Evolutionary conservation across 106 monocot species (phyloP).

Genomic region (Gastrodia elata): DNA sequence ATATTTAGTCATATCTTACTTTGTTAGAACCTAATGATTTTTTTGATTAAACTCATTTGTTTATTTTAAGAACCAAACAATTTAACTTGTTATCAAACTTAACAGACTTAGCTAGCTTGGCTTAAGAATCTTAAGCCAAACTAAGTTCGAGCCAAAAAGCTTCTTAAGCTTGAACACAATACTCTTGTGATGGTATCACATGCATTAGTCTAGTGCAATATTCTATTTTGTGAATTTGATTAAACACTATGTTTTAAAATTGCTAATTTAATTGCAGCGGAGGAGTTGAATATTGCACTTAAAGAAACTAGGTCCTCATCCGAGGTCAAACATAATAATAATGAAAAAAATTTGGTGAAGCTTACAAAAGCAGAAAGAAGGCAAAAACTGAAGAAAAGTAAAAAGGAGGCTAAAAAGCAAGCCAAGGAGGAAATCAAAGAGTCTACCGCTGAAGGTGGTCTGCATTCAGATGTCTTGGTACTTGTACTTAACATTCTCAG

Average conservation of each 20-base stretch:
- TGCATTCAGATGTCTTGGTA: slow-evolving; percentile 84
- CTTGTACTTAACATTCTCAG: not conserved
- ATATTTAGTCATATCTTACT: too few relatives aligned
- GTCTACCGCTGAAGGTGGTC: slow-evolving; percentile 23
- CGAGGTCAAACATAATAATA: slow-evolving; percentile 18
- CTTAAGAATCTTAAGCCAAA: too few relatives aligned
- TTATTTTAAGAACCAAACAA: too few relatives aligned
- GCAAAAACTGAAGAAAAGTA: slow-evolving; percentile 65
- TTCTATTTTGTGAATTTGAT: not conserved
- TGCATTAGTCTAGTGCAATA: not conserved
- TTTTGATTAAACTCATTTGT: too few relatives aligned
- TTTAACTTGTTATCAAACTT: too few relatives aligned
- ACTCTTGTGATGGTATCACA: not conserved
- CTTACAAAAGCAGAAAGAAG: slow-evolving; percentile 78
- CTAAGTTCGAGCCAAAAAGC: too few relatives aligned
- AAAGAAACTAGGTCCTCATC: slow-evolving; percentile 24
- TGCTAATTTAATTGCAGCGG: slow-evolving; percentile 25
- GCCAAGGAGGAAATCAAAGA: slow-evolving; percentile 31
- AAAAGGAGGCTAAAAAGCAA: slow-evolving; percentile 71
- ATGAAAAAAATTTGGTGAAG: slow-evolving; percentile 33
- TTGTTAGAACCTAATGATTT: too few relatives aligned
- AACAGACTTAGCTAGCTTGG: too few relatives aligned
- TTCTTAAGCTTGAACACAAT: not conserved
- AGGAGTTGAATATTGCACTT: slow-evolving; percentile 14
- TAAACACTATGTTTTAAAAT: not conserved